Base-by-base conservation (phyloP, 1,284 basidiomycete species). In the Heterobasidion occidentale region DNA sequence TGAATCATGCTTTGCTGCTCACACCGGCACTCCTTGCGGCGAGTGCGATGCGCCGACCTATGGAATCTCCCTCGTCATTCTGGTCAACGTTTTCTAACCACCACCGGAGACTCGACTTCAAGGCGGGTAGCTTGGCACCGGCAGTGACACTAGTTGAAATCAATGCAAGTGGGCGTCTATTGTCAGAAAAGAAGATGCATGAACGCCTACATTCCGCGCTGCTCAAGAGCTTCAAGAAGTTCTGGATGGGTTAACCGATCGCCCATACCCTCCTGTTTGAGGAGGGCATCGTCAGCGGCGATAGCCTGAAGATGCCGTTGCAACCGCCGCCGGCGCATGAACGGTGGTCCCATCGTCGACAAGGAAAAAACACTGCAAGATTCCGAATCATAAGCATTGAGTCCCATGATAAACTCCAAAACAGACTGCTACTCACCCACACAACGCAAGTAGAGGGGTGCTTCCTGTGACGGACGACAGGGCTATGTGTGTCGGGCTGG, bases 161-260 rank as follows among this genome's bases (percentile, higher is more conserved):
- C 42, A 45, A 36, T 9, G 47, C 60, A 38, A 60, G 58, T 35
- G 36, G 45, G 52, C 51, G 12, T 34, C 17, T 20, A 35, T 52
- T n/a, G 44, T 52, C 46, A 34, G 45, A 33, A 54, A 52, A 27
- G 20, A 33, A 50, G 51, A 45, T 56, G 54, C 45, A 19, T 27
- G 27, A 27, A 27, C 27, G 76, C 86, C 68, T 66, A 90, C 89
- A 90, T 77, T 63, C 86, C 89, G 58, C 88, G 83, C 66, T 90
- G 88, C 57, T 79, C 74, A 19, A 91, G 72, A 7, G 86, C 84
- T 54, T 84, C 79, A 33, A 74, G 70, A 5, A 90, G 69, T 58
- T 85, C 84, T 2, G 71, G 70, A 14, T 72, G 65, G 5, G 78
- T 78, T 38, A 91, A 67, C 44, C 67, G 64, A 19, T 67, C 67